Conservation (phyloP, 371 early-diverging fungal genomes). For the Batrachochytrium dendrobatidis region DNA sequence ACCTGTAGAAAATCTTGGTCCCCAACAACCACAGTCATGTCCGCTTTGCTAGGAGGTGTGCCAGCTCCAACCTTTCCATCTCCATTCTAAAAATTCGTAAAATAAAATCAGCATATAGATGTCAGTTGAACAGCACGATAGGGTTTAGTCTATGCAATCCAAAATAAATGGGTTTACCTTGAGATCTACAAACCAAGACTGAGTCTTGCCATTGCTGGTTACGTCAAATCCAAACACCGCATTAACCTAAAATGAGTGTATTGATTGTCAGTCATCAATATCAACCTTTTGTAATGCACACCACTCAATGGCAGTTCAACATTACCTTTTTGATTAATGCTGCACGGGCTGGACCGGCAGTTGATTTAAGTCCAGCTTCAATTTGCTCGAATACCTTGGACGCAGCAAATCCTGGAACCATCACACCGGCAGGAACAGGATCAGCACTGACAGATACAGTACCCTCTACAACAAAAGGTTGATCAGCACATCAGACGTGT, state of each 20-base stretch:
- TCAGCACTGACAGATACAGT: conserved; percentile 15
- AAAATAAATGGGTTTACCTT: too few species aligned
- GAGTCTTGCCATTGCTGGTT: conserved; percentile 18
- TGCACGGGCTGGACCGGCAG: conserved; percentile 14
- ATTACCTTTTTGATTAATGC: conserved; percentile 23
- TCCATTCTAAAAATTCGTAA: conserved; percentile 18
- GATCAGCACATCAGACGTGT: conserved; percentile 4
- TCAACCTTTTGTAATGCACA: neutral
- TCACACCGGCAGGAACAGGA: conserved; percentile 11
- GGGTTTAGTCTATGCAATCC: too few species aligned
- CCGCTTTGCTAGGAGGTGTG: conserved; percentile 42
- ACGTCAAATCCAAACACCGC: conserved; percentile 35
- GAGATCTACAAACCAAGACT: conserved; percentile 33
- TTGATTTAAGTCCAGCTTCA: conserved; percentile 14
- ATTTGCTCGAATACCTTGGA: conserved; percentile 26
- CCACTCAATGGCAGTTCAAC: neutral
- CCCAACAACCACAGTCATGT: conserved; percentile 38
- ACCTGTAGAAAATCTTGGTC: conserved; percentile 36
- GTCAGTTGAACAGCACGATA: neutral
- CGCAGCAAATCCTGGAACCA: conserved; percentile 29
- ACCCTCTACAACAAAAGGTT: too few species aligned
- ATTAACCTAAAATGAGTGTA: conserved; percentile 15
- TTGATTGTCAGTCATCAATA: neutral
- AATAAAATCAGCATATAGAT: neutral
- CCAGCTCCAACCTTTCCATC: conserved; percentile 37